Evolutionary conservation across 768 basidiomycete species (phyloP), one percentile per base, ranked within the genome.

Genomic region (Podaxis sp.): DNA sequence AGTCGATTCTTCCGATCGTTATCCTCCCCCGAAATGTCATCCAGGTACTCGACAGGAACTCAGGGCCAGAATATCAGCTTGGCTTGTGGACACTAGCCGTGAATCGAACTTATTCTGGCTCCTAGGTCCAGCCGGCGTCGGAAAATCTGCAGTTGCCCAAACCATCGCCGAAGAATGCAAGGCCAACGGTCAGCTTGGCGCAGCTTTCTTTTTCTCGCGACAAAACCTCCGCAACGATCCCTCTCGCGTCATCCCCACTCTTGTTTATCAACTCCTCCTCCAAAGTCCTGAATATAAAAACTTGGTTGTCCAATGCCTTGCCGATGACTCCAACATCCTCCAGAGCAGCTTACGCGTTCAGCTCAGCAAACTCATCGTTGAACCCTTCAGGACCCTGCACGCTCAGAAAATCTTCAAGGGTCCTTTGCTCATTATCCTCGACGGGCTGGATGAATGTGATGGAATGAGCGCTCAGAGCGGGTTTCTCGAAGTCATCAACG

Each of bases 101-200:
- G 11, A 52, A 11, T 17, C 12, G n/a, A 56, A 40, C n/a, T 24
- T 65, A 8, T 46, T 59, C 4, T 65, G 59, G 59, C 53, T 65
- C 12, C 22, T 44, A 6, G 64, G 64, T 9, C 44, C 59, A 8
- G 59, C 64, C 7, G 64, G 64, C 30, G 51, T 52, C 8, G 64
- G 64, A 38, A 65, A 65, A 38, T 51, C 64, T 1, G 64, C 64
- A 11, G 56, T 65, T 8, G 46, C 49, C 1, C 59, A 61, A 19
- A 59, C 64, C 6, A 19, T 65, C 13, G 52, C 59, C 2, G 59
- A 65, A 9, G 22, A 24, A n/a, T 61, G 52, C 33, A 36, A 39
- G 9, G 33, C 33, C 19, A 13, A 57, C 4, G 59, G 55, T 15
- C 9, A 15, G 3, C 33, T 57, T 8, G 64, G 24, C n/a, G 59